Evolutionary conservation across 2,329 filamentous ascomycete species (phyloP).

Genomic region (Exophiala spinifera): DNA sequence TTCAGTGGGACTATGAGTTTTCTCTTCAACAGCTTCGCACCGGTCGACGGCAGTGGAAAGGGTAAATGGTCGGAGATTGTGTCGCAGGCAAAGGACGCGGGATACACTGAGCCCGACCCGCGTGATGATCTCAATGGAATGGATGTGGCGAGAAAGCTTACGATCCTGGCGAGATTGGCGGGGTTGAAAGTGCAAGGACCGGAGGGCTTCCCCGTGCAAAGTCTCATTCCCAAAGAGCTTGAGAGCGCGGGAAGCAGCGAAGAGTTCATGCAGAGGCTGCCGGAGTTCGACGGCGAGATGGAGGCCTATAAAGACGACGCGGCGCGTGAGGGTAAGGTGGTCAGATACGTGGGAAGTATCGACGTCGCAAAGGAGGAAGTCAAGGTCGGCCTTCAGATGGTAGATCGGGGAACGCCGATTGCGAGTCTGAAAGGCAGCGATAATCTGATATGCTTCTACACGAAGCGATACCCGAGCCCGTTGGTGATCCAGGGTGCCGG

Average conservation of each 20-base stretch:
- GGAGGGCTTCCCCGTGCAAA: constrained; percentile 88
- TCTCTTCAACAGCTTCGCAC: constrained; percentile 95
- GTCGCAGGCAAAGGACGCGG: constrained; percentile 83
- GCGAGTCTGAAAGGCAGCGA: constrained; percentile 94
- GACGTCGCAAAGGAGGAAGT: constrained; percentile 77
- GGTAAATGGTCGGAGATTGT: constrained; percentile 91
- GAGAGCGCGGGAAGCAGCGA: constrained; percentile 73
- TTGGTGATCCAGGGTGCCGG: constrained; percentile 93
- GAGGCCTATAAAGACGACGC: constrained; percentile 82
- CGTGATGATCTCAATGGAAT: constrained; percentile 82
- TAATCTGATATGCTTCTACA: constrained; percentile 99
- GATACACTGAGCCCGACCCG: constrained; percentile 87
- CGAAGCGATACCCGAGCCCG: constrained; percentile 88
- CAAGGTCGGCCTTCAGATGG: constrained; percentile 89
- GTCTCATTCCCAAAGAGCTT: constrained; percentile 82
- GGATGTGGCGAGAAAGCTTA: constrained; percentile 92
- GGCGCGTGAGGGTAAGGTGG: constrained; percentile 81
- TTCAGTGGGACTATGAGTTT: constrained; percentile 98
- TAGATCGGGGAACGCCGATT: constrained; percentile 84
- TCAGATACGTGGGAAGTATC: constrained; percentile 90
- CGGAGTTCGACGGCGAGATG: constrained; percentile 85
- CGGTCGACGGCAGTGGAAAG: constrained; percentile 64
- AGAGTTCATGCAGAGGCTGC: constrained; percentile 79
- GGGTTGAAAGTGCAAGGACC: constrained; percentile 79
- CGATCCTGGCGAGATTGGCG: constrained; percentile 82